Conservation (phyloP, 805 yeast species). For the Candida ortonii region DNA sequence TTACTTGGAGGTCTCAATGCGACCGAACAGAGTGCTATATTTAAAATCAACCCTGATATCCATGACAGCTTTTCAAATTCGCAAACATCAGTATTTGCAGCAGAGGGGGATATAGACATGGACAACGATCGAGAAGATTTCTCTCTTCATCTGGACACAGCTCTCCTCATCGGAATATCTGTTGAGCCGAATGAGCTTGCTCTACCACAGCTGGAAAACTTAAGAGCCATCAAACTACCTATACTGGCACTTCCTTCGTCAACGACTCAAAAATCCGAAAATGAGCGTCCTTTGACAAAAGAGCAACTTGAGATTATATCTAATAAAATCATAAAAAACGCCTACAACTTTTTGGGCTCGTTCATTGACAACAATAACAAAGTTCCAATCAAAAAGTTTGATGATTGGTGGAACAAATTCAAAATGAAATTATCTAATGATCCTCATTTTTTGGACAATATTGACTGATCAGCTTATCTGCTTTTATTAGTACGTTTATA, state of each 20-base stretch:
- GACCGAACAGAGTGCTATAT: conserved; percentile 87
- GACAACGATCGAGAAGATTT: conserved; percentile 42
- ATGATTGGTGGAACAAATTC: conserved; percentile 95
- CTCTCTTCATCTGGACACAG: conserved; percentile 4
- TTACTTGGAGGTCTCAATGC: conserved; percentile 62
- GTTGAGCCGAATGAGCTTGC: conserved; percentile 78
- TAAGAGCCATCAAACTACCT: conserved; percentile 27
- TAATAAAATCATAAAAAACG: conserved; percentile 84
- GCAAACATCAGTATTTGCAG: conserved; percentile 3
- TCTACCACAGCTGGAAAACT: conserved; percentile 45
- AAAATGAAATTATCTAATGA: conserved; percentile 70
- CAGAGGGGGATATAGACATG: conserved; percentile 48
- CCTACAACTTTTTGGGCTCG: conserved; percentile 88
- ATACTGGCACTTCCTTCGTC: conserved; percentile 40
- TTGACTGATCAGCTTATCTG: conserved; percentile 29
- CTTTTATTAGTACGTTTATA: too few relatives aligned
- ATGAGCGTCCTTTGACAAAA: conserved; percentile 20
- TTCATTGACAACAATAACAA: conserved; percentile 76
- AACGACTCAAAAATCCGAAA: conserved; percentile 22
- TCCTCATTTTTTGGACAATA: conserved; percentile 71
- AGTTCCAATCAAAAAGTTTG: conserved; percentile 84
- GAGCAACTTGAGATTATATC: conserved; percentile 57
- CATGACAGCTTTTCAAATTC: conserved; percentile 30
- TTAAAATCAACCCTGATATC: conserved; percentile 55
- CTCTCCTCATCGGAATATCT: conserved; percentile 72